phyloP scores from a whole-genome alignment of 768 basidiomycete genomes.

The Pleurotus tuber-regium region DNA sequence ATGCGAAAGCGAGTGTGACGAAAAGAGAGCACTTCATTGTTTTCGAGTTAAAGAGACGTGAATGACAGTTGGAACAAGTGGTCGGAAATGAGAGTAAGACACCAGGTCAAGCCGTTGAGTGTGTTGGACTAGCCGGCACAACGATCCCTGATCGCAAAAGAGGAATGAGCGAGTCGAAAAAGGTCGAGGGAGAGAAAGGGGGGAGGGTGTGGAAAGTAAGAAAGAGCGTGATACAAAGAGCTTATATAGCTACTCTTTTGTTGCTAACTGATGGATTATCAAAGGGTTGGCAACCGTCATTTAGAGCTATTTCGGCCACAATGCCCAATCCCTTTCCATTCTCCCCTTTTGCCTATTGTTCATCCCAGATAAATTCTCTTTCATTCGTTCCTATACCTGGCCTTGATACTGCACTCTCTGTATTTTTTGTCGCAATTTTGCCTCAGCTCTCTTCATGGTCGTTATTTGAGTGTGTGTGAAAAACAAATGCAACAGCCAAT shows the following conservation, averaged over 20 bases:
- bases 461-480: not conserved
- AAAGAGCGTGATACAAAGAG: constrained; percentile 3
- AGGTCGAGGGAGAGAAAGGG: constrained; percentile 10
- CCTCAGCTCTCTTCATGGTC: too few relatives aligned
- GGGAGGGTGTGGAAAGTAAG: constrained; percentile 1
- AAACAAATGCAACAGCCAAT: not conserved
- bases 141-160: constrained; percentile 10
- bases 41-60: constrained; percentile 10
- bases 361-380: too few relatives aligned
- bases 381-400: too few relatives aligned
- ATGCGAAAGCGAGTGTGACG: constrained; percentile 23
- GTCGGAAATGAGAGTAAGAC: constrained; percentile 15
- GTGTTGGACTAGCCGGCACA: constrained; percentile 8
- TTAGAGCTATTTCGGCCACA: constrained; percentile 7
- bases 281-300: constrained; percentile 9
- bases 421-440: not conserved
- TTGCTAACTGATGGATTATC: constrained; percentile 7
- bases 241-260: constrained; percentile 1
- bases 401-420: too few relatives aligned
- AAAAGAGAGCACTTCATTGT: constrained; percentile 32
- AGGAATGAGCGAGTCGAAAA: constrained; percentile 9
- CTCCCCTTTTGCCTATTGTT: not conserved
- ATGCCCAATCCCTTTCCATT: not conserved
- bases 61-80: constrained; percentile 14
- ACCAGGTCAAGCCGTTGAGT: constrained; percentile 18